Conservation (phyloP, 23 red algal genomes). For the Gracilaria gracilis region DNA sequence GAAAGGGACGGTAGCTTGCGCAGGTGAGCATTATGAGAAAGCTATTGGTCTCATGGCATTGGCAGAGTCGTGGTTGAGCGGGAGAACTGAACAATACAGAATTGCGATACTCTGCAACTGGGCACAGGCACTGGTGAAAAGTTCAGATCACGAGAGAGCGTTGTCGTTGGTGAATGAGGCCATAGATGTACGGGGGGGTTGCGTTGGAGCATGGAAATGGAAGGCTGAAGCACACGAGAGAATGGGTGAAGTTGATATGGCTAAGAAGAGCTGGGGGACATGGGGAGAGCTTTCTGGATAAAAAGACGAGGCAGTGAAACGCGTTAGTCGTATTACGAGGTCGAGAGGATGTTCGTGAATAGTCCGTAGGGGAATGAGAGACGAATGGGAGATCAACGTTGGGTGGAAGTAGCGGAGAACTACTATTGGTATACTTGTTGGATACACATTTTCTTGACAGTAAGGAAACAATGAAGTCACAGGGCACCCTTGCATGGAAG, state of each 20-base stretch:
- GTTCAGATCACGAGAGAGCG: neutral
- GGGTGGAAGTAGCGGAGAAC: too few relatives aligned
- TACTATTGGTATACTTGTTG: too few relatives aligned
- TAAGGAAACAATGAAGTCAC: too few relatives aligned
- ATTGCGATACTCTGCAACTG: constrained; percentile 42
- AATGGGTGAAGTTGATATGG: neutral
- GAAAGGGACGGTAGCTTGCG: neutral
- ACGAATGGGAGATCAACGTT: too few relatives aligned
- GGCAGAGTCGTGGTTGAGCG: neutral
- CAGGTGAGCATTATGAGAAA: constrained; percentile 12
- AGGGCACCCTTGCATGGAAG: too few relatives aligned
- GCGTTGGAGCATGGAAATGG: constrained; percentile 31
- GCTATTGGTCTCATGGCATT: neutral
- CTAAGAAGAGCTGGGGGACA: constrained; percentile 4
- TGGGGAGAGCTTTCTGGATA: constrained; percentile 41
- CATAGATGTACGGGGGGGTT: neutral
- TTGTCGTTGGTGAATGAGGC: constrained; percentile 7
- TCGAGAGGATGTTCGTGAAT: neutral
- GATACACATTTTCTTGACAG: too few relatives aligned
- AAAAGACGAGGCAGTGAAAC: neutral
- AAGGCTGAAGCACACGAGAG: constrained; percentile 32
- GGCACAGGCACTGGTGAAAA: neutral
- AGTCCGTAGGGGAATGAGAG: too few relatives aligned
- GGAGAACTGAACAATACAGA: neutral
- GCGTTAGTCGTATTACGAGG: neutral